Evolutionary conservation across 352 stramenopile genomes (phyloP).

Genomic region (Pythium grandisporangium): DNA sequence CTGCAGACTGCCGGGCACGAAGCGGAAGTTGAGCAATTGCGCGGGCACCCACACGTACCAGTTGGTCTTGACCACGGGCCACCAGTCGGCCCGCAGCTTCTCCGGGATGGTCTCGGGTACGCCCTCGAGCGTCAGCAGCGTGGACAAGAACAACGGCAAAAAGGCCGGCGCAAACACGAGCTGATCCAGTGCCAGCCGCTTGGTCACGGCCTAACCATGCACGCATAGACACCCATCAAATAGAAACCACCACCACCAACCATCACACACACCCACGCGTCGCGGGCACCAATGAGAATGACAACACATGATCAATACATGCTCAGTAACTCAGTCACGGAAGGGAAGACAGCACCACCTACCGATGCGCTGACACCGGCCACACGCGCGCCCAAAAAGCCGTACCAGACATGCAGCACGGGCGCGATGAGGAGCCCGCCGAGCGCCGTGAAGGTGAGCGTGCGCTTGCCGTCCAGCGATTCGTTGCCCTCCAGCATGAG

Average conservation of each 20-base stretch:
- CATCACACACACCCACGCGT: too few species aligned
- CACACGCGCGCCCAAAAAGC: slow-evolving; percentile 30
- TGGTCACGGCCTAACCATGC: slow-evolving; percentile 37
- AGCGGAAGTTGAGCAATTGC: slow-evolving; percentile 76
- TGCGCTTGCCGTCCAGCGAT: slow-evolving; percentile 34
- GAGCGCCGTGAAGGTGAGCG: slow-evolving; percentile 60
- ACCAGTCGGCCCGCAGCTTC: slow-evolving; percentile 73
- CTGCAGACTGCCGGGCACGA: slow-evolving; percentile 64
- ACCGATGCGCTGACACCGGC: slow-evolving; percentile 22
- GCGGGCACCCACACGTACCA: slow-evolving; percentile 77
- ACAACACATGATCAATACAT: too few species aligned
- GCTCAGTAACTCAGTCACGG: too few species aligned
- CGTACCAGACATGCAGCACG: slow-evolving; percentile 76
- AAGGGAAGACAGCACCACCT: slow-evolving; percentile 4
- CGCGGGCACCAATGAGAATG: too few species aligned
- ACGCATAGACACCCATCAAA: too few species aligned
- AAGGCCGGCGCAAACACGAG: slow-evolving; percentile 68
- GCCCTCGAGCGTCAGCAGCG: slow-evolving; percentile 55
- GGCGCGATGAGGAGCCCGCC: slow-evolving; percentile 54
- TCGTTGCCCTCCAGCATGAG: slow-evolving; percentile 29
- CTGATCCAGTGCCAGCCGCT: slow-evolving; percentile 71
- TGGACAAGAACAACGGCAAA: slow-evolving; percentile 64
- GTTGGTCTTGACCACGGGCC: slow-evolving; percentile 64
- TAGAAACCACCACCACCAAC: too few species aligned
- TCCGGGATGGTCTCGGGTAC: slow-evolving; percentile 32